Evolutionary conservation across 2,329 filamentous ascomycete species (phyloP), one percentile per base, ranked within the genome.

Genomic region (Camillea tinctor): DNA sequence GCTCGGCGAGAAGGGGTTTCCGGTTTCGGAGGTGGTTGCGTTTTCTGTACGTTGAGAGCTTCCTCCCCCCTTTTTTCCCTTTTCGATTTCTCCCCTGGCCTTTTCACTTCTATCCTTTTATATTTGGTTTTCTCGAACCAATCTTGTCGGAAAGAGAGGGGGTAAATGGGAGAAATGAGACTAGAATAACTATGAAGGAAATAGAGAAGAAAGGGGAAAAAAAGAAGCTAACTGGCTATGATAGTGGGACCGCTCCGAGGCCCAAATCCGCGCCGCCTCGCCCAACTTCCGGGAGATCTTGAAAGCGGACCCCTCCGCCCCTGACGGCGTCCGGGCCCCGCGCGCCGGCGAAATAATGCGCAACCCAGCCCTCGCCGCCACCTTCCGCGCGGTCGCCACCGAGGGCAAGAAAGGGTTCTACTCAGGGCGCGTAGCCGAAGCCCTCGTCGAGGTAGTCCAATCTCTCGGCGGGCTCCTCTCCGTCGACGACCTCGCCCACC

Each of bases 321-420:
- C 82, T 54, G 86, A 88, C 68, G 92, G 93, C 8, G 88, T 85
- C 58, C 84, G 93, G 57, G 87, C 89, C 1, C 95, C 95, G 1
- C 80, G 77, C 1, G 82, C 92, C 0, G 95, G 95, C 4, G 95
- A 99, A 71, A 86, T 98, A 64, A 90, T 98, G 83, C 92, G 87
- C 77, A 96, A 96, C 64, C 90, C 90, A 1, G 87, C 85, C 0
- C 81, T 98, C 8, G 93, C 91, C 0, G 82, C 84, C 52, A 97
- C 94, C 0, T 97, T 97, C 77, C 85, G 90, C 58, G 78, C 88
- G 0, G 80, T 99, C 4, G 94, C 88, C 0, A 81, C 86, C 30
- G 82, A 96, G 60, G 93, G 93, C 20, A 97, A 96, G 76, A 86
- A 87, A 67, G 95, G 94, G 0, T 99, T 97, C 79, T 99, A 99